These are phyloP conservation scores for Somion occarium DNA, from an alignment of 1,284 basidiomycete species.

Conservation along the genomic window DNA sequence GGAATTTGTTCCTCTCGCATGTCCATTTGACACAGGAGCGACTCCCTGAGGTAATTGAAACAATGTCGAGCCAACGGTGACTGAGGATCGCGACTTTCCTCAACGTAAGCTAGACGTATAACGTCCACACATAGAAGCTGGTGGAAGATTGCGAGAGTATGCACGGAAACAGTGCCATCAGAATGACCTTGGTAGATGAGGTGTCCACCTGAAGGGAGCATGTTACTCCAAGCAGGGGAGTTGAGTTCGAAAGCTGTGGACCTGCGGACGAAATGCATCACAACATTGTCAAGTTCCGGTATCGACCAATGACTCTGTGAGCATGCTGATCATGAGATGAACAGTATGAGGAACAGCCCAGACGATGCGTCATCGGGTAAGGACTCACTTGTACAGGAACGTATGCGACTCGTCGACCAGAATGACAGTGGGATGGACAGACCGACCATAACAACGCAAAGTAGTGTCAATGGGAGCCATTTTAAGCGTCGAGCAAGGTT, in stretches of 20 bases:
- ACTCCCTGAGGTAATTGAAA: constrained; percentile 5
- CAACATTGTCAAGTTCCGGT: constrained; percentile 2
- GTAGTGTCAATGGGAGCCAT: not conserved
- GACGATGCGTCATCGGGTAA: not conserved
- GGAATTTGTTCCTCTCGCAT: constrained; percentile 4
- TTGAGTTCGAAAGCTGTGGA: constrained; percentile 3
- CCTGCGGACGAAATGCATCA: constrained; percentile 3
- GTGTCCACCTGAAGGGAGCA: constrained; percentile 7
- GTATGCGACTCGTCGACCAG: not conserved
- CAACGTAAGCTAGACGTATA: constrained; percentile 4
- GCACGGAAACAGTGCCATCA: constrained; percentile 1
- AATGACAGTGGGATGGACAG: not conserved
- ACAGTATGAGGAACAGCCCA: not conserved
- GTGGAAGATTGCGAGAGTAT: constrained; percentile 9
- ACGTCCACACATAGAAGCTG: constrained; percentile 5
- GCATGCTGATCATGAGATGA: not conserved
- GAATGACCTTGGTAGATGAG: constrained; percentile 1
- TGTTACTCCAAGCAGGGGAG: constrained; percentile 1
- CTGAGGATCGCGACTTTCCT: constrained; percentile 1
- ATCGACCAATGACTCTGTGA: not conserved
- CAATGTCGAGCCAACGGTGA: not conserved
- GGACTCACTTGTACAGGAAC: not conserved
- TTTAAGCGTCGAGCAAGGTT: not conserved
- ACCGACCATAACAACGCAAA: not conserved
- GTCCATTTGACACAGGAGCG: constrained; percentile 5